Base-by-base conservation (phyloP, 306 rosid species). In the Vigna angularis region DNA sequence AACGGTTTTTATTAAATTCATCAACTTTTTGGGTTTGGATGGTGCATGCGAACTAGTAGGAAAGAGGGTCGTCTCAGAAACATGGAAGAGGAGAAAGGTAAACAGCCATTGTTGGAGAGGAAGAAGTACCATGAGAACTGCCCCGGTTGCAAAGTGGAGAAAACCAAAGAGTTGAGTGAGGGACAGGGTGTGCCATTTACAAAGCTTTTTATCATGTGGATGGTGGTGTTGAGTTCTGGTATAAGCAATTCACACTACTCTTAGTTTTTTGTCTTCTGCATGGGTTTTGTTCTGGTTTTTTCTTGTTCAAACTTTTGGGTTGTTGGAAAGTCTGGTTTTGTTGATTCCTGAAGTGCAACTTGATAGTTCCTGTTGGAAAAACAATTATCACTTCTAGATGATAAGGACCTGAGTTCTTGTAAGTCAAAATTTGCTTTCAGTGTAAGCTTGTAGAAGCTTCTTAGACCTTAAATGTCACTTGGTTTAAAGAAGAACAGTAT, bases 201-300 rank as follows among this genome's bases (percentile, higher is more conserved):
- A 17, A 79, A 82, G 78, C 80, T 93, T 16, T 0, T 77, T 15
- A 58, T 64, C 24, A 62, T 87, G 6, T 87, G 94, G 91, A 12
- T 84, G 4, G 26, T 82, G 6, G 88, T 87, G 6, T 76, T 93
- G 15, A 55, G 86, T 59, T 66, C 84, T 44, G 65, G 98, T 90
- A 28, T 28, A 79, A 66, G 80, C 64, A 64, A 11, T 17, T 18
- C 14, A 40, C 28, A 15, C 28, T 4, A 36, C 38, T 32, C 8
- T 16, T 2, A 62, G 45, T 62, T 6, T 32, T 42, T 44, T 67
- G 9, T 20, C 32, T 40, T 66, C 8, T 14, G 58, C 3, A 48
- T 17, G 16, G 22, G 30, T 47, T 14, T 66, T 66, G 4, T 42
- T 42, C 0, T 13, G 6, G 3, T 58, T 26, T 16, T 57, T 15